phyloP scores from a whole-genome alignment of 345 rosid genomes.

The Nasturtium officinale region DNA sequence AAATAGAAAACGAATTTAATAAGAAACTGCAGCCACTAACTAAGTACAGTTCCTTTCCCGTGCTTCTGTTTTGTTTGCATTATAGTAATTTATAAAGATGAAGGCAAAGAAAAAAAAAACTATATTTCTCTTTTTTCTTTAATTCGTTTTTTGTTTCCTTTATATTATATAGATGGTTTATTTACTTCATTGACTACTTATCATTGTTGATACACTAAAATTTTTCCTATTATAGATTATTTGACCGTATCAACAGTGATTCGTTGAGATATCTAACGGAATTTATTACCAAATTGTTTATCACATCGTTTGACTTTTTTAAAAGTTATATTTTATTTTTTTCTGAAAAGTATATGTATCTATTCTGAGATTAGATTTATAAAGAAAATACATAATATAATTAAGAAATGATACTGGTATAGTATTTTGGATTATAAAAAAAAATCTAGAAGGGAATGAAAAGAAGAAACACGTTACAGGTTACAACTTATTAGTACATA shows the following conservation, averaged over 20 bases:
- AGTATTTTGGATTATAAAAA: neutral
- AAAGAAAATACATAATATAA: conserved; percentile 8
- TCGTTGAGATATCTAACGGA: conserved; percentile 20
- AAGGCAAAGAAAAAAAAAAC: neutral
- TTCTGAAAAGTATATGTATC: neutral
- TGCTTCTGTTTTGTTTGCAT: conserved; percentile 41
- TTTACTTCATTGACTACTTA: conserved; percentile 39
- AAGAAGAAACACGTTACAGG: conserved; percentile 35
- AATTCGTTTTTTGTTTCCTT: neutral
- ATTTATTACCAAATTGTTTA: conserved; percentile 7
- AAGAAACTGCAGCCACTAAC: conserved; percentile 21
- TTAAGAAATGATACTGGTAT: neutral
- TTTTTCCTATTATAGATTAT: neutral
- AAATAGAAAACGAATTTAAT: neutral
- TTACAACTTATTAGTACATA: conserved; percentile 37
- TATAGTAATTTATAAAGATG: neutral
- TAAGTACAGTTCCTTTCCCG: neutral
- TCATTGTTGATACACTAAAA: neutral
- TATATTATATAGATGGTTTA: neutral
- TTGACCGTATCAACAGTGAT: conserved; percentile 31
- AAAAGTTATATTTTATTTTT: neutral
- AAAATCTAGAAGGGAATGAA: conserved; percentile 11
- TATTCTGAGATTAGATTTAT: neutral
- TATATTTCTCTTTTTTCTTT: neutral
- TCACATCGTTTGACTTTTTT: conserved; percentile 15